Percentiles rank a stretch among this genome's conserved stretches.
Evolutionary conservation across 805 yeast species (phyloP).

Genomic region (Cyberlindnera maclurae): DNA sequence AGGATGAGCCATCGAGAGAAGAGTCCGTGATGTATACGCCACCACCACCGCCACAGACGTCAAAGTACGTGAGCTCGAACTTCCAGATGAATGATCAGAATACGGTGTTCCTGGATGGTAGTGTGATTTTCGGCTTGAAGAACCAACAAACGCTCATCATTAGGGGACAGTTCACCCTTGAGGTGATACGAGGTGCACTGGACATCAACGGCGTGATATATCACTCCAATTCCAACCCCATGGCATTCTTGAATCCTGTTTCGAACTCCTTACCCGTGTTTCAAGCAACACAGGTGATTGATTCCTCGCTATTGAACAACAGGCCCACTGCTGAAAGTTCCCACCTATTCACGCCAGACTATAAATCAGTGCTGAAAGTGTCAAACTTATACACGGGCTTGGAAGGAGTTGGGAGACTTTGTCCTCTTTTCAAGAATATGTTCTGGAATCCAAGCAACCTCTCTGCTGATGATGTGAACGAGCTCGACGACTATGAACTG

Average conservation of each 20-base stretch:
- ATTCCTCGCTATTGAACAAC: constrained; percentile 26
- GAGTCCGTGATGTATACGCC: background rate
- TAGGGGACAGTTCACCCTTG: constrained; percentile 39
- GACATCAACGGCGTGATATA: constrained; percentile 33
- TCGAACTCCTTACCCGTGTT: constrained; percentile 36
- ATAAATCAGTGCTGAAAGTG: constrained; percentile 36
- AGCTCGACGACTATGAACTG: constrained; percentile 19
- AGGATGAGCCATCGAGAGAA: constrained; percentile 1
- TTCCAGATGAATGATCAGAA: constrained; percentile 34
- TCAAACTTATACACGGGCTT: constrained; percentile 35
- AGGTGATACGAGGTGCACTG: constrained; percentile 41
- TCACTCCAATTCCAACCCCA: constrained; percentile 24
- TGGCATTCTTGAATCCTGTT: constrained; percentile 30
- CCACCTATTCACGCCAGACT: constrained; percentile 33
- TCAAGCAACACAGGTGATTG: constrained; percentile 33
- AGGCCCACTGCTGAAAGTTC: constrained; percentile 27
- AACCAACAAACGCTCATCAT: constrained; percentile 35
- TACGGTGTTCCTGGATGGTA: constrained; percentile 25
- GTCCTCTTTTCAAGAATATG: constrained; percentile 38
- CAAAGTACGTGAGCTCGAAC: constrained; percentile 26
- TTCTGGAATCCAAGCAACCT: constrained; percentile 25
- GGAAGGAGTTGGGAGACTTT: constrained; percentile 34
- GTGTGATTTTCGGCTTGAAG: constrained; percentile 36
- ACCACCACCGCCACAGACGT: constrained; percentile 6
- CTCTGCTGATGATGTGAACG: constrained; percentile 9